These are phyloP conservation scores for Eucalyptus caleyi DNA, from an alignment of 345 rosid species.

Conservation along the genomic window DNA sequence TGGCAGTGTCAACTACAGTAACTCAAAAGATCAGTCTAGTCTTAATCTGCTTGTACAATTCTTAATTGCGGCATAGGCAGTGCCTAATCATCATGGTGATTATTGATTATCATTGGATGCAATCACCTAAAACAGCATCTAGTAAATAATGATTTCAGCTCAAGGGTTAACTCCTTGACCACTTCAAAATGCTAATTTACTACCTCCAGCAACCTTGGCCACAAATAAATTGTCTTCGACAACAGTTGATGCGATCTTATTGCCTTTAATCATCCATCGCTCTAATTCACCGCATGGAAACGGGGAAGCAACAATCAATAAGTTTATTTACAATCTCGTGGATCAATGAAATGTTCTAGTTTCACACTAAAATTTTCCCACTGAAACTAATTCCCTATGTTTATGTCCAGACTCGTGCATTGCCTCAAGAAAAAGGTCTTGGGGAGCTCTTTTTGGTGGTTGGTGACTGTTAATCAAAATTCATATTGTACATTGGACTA, in stretches of 20 bases:
- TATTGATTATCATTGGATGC: neutral
- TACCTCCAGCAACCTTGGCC: neutral
- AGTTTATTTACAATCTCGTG: neutral
- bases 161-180: neutral
- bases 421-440: constrained; percentile 32
- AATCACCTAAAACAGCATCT: neutral
- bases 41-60: neutral
- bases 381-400: constrained; percentile 45
- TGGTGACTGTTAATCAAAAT: neutral
- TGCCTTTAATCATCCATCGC: neutral
- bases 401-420: constrained; percentile 82
- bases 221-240: neutral
- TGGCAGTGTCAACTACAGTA: neutral
- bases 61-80: neutral
- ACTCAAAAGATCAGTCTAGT: neutral
- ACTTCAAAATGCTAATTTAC: neutral
- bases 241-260: neutral
- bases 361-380: constrained; percentile 33
- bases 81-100: neutral
- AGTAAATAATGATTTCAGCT: neutral
- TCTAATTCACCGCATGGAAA: neutral
- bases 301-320: neutral
- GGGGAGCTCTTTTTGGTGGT: neutral
- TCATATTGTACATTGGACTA: too few species aligned
- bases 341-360: neutral